A percentile compares a stretch with the other conserved stretches of the same genome.
phyloP scores from a whole-genome alignment of 176 grass and related monocot genomes.

The Juncus inflexus region DNA sequence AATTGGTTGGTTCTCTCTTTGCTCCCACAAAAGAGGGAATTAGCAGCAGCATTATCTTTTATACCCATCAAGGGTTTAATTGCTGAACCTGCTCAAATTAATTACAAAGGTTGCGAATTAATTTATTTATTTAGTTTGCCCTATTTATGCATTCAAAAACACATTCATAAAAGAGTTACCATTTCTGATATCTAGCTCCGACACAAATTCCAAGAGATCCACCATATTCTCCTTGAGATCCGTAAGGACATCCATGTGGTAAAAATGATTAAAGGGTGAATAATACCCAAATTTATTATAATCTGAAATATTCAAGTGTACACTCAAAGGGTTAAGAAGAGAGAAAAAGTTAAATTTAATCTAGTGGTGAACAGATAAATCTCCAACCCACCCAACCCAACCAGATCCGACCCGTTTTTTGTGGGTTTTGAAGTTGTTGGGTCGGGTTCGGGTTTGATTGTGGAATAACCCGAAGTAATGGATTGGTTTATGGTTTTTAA shows the following conservation, averaged over 20 bases:
- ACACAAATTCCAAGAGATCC: not conserved
- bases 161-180: no score
- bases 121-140: no score
- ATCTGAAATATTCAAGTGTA: not conserved
- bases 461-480: no score
- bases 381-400: no score
- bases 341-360: no score
- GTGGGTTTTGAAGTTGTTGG: no score
- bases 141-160: no score
- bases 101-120: not conserved
- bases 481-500: no score
- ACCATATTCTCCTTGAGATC: not conserved
- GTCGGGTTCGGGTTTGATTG: no score
- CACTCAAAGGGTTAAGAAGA: not conserved
- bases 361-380: no score
- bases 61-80: conserved; percentile 3
- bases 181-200: not conserved
- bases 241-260: not conserved
- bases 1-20: not conserved
- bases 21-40: not conserved
- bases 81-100: not conserved
- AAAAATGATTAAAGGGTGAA: not conserved
- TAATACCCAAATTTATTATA: not conserved
- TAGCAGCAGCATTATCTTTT: not conserved
- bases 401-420: no score